These are phyloP conservation scores for Decorospora gaudefroyi DNA, from an alignment of 2,329 filamentous ascomycete species.

Conservation along the genomic window DNA sequence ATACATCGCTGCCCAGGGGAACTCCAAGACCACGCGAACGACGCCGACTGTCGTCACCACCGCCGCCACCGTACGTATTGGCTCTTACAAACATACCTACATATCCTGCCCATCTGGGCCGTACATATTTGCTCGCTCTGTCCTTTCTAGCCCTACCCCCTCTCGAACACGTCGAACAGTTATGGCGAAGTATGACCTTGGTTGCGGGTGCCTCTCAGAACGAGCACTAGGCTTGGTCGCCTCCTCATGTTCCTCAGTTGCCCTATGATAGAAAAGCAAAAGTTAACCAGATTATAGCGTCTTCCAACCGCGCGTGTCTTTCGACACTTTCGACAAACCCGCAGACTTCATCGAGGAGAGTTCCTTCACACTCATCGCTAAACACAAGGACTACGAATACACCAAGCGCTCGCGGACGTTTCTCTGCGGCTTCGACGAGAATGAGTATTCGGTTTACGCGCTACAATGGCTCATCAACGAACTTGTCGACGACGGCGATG, in stretches of 20 bases:
- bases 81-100: background rate
- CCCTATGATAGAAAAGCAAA: conserved; percentile 1
- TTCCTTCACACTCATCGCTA: conserved; percentile 80
- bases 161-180: conserved; percentile 10
- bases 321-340: conserved; percentile 73
- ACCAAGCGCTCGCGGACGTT: conserved; percentile 83
- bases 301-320: conserved; percentile 71
- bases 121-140: conserved; percentile 3
- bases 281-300: conserved; percentile 51
- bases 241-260: conserved; percentile 26
- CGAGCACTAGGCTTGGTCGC: conserved; percentile 25
- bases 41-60: conserved; percentile 48
- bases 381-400: conserved; percentile 83
- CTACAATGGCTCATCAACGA: conserved; percentile 91
- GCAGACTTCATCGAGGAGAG: conserved; percentile 61
- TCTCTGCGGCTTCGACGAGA: conserved; percentile 87
- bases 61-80: conserved; percentile 49
- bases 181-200: conserved; percentile 36
- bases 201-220: conserved; percentile 23
- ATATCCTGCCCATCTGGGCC: conserved; percentile 6
- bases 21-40: conserved; percentile 41
- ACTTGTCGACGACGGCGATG: conserved; percentile 89
- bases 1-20: conserved; percentile 38
- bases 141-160: conserved; percentile 8
- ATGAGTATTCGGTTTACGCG: conserved; percentile 89